A percentile compares a stretch with the other conserved stretches of the same genome.
phyloP scores from a whole-genome alignment of 305 asterid genomes.

The Solanum chacoense region DNA sequence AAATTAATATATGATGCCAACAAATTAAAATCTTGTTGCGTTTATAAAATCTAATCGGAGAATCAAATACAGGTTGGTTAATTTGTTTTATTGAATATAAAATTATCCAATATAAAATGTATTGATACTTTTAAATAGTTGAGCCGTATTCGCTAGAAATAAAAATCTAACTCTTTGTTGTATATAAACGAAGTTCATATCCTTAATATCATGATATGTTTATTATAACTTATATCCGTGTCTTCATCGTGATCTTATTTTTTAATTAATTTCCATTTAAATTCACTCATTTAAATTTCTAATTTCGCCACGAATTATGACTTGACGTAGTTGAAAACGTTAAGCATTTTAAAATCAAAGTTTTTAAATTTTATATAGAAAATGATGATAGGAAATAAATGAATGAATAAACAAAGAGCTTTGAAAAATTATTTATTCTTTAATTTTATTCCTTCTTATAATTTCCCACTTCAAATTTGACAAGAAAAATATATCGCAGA shows the following conservation, averaged over 20 bases:
- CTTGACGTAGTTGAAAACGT: fast-evolving
- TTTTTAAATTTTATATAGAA: fast-evolving
- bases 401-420: neutral
- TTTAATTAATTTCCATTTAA: too few species aligned
- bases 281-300: fast-evolving
- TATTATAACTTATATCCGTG: fast-evolving
- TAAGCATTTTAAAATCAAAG: neutral
- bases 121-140: neutral
- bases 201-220: too few species aligned
- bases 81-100: neutral
- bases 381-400: neutral
- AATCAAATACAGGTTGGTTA: neutral
- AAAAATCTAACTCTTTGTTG: too few species aligned
- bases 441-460: neutral
- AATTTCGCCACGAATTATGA: fast-evolving
- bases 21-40: neutral
- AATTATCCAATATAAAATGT: neutral
- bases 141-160: neutral
- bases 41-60: neutral
- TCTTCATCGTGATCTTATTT: too few species aligned
- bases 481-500: neutral
- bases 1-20: neutral
- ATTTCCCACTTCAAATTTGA: neutral
- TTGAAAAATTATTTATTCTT: neutral
- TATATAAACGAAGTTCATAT: neutral